Evolutionary conservation across 1,284 basidiomycete species (phyloP), one percentile per base, ranked within the genome.

Genomic region (Austroboletus novae-zelandiae): DNA sequence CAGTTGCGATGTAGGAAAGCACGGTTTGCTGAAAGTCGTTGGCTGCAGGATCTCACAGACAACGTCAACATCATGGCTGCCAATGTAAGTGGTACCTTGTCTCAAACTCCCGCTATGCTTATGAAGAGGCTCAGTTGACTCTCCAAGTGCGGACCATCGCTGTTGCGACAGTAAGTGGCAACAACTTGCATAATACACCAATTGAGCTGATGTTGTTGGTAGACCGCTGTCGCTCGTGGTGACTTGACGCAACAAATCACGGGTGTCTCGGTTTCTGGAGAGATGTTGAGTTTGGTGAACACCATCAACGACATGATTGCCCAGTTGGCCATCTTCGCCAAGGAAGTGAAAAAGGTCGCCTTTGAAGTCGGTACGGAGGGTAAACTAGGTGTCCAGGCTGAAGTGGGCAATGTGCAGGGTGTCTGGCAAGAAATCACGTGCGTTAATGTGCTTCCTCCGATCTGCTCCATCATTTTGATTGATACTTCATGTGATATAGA

Each of bases 401-500:
- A 98, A 67, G 94, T 98, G 40, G 94, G 94, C 57, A 93, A 95
- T 57, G 91, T 98, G 32, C 92, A 98, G 66, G 97, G 96, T 47
- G 97, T 94, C 47, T 99, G 96, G 97, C 91, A 94, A 67, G 94
- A 98, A 70, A 98, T 99, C 69, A 99, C 96, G 85, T 96, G 74
- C 57, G 92, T 83, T 27, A 55, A 32, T 42, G 23, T 40, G 42
- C 23, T 45, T n/a, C 30, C 40, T 20, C 23, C 43, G 18, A 45
- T 30, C 9, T 3, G 9, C n/a, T 37, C 17, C 25, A 18, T 43
- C 13, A 14, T 35, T 8, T 25, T 47, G 10, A 62, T 39, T 5
- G 15, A 39, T 40, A 1, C 44, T 46, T 25, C 23, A 43, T 56
- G 32, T 48, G 48, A 54, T 56, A 13, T 54, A 86, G 81, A 27